Evolutionary conservation across 2,329 filamentous ascomycete species (phyloP).

Genomic region (Gaeumannomyces sp.): DNA sequence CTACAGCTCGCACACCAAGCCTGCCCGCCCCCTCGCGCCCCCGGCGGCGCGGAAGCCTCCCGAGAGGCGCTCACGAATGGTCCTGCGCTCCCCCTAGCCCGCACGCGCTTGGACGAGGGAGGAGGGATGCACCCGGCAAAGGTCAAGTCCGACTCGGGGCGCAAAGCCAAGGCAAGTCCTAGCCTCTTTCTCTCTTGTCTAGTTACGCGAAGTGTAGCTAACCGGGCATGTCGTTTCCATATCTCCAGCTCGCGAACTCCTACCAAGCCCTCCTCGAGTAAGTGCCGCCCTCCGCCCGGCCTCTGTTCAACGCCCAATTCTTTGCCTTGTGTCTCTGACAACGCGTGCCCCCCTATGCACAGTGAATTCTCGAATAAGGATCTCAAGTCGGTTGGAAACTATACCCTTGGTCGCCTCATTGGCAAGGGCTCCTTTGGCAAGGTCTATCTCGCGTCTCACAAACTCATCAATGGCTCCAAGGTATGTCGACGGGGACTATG

Average conservation of each 20-base stretch:
- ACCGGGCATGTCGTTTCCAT: neutral
- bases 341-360: conserved; percentile 12
- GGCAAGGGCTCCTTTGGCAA: conserved; percentile 98
- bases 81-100: neutral
- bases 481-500: conserved; percentile 39
- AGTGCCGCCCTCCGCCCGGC: conserved; percentile 24
- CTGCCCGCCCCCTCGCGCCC: neutral
- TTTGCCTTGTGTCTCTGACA: conserved; percentile 7
- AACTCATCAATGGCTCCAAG: conserved; percentile 98
- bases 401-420: conserved; percentile 83
- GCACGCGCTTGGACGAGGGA: neutral
- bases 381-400: conserved; percentile 89
- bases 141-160: conserved; percentile 51
- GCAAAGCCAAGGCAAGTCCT: conserved; percentile 52
- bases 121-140: conserved; percentile 47
- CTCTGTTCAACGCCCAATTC: neutral
- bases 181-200: neutral
- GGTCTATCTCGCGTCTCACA: conserved; percentile 92
- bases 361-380: conserved; percentile 94
- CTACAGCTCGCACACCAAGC: neutral
- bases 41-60: neutral
- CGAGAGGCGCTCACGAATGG: neutral
- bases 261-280: conserved; percentile 96
- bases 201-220: neutral
- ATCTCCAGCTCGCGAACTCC: conserved; percentile 76